phyloP scores from a whole-genome alignment of 441 rosid species.

The Viola pubescens region DNA sequence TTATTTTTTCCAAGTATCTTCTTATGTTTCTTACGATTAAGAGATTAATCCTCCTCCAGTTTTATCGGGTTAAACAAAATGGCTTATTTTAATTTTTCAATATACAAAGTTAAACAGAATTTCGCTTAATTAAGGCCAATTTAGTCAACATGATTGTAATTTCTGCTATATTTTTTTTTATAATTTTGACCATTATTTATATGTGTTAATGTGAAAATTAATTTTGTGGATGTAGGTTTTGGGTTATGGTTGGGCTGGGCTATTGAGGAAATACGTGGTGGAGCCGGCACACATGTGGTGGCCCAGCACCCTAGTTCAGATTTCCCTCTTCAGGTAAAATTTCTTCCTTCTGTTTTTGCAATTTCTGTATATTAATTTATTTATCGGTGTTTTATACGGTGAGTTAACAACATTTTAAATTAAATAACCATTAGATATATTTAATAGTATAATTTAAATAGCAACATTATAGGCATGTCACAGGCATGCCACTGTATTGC shows the following conservation, averaged over 20 bases:
- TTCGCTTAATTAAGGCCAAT: too few relatives aligned
- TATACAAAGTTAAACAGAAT: too few relatives aligned
- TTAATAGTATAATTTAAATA: too few relatives aligned
- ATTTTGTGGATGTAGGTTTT: constrained; percentile 21
- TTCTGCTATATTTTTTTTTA: neutral
- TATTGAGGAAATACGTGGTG: constrained; percentile 35
- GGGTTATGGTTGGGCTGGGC: constrained; percentile 39
- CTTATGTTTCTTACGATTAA: constrained; percentile 11
- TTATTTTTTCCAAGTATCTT: constrained; percentile 16
- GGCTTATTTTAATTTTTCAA: too few relatives aligned
- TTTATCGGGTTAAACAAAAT: too few relatives aligned
- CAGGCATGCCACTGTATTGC: too few relatives aligned
- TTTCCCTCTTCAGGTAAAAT: constrained; percentile 26
- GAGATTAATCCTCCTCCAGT: neutral
- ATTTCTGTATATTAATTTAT: neutral
- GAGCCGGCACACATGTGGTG: constrained; percentile 44
- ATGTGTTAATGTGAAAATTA: neutral
- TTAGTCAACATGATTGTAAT: too few relatives aligned
- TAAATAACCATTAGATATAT: too few relatives aligned
- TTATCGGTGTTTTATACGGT: too few relatives aligned
- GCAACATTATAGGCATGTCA: too few relatives aligned
- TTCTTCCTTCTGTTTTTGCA: neutral
- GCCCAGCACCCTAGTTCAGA: constrained; percentile 33
- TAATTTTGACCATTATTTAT: neutral
- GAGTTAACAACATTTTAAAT: too few relatives aligned